Conservation (phyloP, 768 basidiomycete species). For the Clathrus columnatus region DNA sequence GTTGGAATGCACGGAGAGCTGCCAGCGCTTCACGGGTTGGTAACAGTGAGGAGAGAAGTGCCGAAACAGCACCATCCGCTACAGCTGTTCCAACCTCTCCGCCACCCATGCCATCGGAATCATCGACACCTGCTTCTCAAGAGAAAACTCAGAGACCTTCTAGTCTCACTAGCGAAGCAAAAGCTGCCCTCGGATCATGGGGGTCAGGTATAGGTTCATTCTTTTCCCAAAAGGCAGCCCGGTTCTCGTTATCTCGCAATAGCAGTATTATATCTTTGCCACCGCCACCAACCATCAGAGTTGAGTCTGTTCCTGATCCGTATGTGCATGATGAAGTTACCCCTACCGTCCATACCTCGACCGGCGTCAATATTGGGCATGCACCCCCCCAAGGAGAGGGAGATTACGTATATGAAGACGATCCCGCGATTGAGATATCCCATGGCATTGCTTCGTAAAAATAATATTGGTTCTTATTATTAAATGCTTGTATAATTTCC, state of each 20-base stretch:
- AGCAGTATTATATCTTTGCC: not conserved
- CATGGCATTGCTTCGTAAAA: not conserved
- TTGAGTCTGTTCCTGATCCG: not conserved
- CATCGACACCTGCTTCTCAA: not conserved
- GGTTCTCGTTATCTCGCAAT: slow-evolving; percentile 26
- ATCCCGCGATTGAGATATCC: not conserved
- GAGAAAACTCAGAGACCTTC: slow-evolving; percentile 16
- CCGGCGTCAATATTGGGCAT: not conserved
- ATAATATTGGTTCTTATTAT: not conserved
- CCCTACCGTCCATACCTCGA: not conserved
- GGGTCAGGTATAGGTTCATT: slow-evolving; percentile 42
- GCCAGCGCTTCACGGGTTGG: slow-evolving; percentile 18
- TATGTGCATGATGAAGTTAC: not conserved
- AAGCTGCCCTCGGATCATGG: slow-evolving; percentile 30
- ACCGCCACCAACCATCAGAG: not conserved
- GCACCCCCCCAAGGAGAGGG: not conserved
- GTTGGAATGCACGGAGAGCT: slow-evolving; percentile 45
- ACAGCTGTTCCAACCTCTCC: slow-evolving; percentile 12
- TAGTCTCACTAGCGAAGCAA: slow-evolving; percentile 24
- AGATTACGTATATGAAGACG: not conserved
- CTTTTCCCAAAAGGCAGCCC: slow-evolving; percentile 31
- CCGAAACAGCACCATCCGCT: slow-evolving; percentile 20
- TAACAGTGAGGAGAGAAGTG: slow-evolving; percentile 22
- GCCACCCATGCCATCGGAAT: slow-evolving; percentile 7
- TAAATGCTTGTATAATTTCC: not conserved